Evolutionary conservation across 2,329 filamentous ascomycete species (phyloP).

Genomic region (Leptographium wingfieldii): DNA sequence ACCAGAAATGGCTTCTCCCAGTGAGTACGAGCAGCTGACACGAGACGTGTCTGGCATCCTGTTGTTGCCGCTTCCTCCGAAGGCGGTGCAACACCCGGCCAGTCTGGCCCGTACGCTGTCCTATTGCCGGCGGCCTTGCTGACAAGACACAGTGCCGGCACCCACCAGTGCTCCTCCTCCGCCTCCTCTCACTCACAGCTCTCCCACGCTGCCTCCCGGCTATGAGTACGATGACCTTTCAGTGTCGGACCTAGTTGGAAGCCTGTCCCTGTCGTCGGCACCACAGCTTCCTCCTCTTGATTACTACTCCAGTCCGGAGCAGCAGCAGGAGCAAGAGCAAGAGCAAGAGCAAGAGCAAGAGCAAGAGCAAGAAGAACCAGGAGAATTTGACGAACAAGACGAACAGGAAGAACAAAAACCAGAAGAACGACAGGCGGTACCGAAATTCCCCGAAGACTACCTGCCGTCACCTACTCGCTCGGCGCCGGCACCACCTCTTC

Average conservation of each 20-base stretch:
- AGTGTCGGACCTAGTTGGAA: not conserved
- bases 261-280: not conserved
- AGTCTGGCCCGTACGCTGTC: not conserved
- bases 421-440: not conserved
- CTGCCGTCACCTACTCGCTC: not conserved
- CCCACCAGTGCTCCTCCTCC: not conserved
- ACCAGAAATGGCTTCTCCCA: not conserved
- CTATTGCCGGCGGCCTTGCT: not conserved
- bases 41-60: not conserved
- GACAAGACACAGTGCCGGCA: not conserved
- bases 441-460: not conserved
- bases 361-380: not conserved
- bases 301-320: not conserved
- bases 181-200: not conserved
- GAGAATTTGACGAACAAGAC: not conserved
- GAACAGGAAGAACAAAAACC: not conserved
- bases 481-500: not conserved
- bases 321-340: not conserved
- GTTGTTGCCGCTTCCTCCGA: not conserved
- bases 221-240: not conserved
- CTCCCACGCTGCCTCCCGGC: constrained; percentile 4
- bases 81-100: not conserved
- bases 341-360: not conserved
- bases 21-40: not conserved
- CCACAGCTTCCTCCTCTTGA: not conserved